Percentiles rank a stretch among this genome's conserved stretches.
Conservation (phyloP, 139 green algal genomes). For the Asterochloris sp. region DNA sequence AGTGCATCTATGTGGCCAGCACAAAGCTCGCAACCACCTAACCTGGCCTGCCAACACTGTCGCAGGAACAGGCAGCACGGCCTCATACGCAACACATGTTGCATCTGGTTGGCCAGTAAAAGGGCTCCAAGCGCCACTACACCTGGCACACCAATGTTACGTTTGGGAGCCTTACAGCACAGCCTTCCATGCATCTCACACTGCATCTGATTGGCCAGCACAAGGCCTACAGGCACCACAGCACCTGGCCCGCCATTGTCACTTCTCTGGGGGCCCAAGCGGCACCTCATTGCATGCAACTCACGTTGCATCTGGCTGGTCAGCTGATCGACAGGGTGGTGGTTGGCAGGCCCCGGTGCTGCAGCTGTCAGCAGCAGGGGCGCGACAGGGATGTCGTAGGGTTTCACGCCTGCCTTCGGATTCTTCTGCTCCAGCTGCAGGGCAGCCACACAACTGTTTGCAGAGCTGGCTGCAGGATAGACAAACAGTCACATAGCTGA, state of each 20-base stretch:
- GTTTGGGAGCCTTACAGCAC: too few relatives aligned
- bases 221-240: background rate
- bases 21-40: too few relatives aligned
- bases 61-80: too few relatives aligned
- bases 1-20: too few relatives aligned
- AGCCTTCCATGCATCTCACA: background rate
- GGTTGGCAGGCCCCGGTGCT: background rate
- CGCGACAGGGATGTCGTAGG: conserved; percentile 6
- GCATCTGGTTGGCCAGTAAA: too few relatives aligned
- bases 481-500: background rate
- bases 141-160: background rate
- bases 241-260: background rate
- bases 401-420: background rate
- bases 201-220: background rate
- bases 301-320: background rate
- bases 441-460: background rate
- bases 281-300: background rate
- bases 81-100: too few relatives aligned
- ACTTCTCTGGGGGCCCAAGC: background rate
- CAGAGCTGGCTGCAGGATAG: too few relatives aligned
- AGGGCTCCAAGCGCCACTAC: background rate
- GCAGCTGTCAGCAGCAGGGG: background rate
- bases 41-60: too few relatives aligned
- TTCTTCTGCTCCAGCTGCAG: conserved; percentile 2
- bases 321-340: background rate